Percentiles rank a stretch among this genome's conserved stretches.
These are phyloP conservation scores for Exophiala bonariae DNA, from an alignment of 2,329 filamentous ascomycete genomes.

Conservation along the genomic window DNA sequence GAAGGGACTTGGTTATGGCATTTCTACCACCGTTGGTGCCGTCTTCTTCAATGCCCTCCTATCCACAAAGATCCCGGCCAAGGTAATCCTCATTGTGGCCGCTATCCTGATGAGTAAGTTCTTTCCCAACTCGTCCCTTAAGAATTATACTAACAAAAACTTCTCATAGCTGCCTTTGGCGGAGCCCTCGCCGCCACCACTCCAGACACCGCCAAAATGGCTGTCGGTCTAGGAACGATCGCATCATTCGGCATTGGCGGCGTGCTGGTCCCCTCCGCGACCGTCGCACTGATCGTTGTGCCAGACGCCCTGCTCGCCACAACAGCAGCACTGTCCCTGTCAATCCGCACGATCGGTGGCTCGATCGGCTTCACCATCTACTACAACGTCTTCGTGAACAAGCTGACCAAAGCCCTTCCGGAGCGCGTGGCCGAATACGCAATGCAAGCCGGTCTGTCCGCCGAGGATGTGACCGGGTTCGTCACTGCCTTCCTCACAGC, in stretches of 20 bases:
- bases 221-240: constrained; percentile 4
- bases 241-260: constrained; percentile 13
- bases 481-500: constrained; percentile 10
- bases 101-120: constrained; percentile 10
- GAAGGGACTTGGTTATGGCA: constrained; percentile 47
- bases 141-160: constrained; percentile 1
- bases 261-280: constrained; percentile 5
- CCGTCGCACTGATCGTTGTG: constrained; percentile 5
- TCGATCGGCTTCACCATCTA: constrained; percentile 13
- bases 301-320: constrained; percentile 12
- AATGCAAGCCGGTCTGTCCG: constrained; percentile 9
- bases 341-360: constrained; percentile 14
- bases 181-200: constrained; percentile 51
- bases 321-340: constrained; percentile 6
- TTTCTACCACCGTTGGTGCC: constrained; percentile 48
- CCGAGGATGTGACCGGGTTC: constrained; percentile 1
- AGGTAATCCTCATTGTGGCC: constrained; percentile 7
- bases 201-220: constrained; percentile 45
- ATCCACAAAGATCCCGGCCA: constrained; percentile 4
- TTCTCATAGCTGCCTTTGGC: constrained; percentile 58
- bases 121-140: too few species aligned
- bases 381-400: constrained; percentile 14
- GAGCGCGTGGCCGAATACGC: constrained; percentile 6
- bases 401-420: constrained; percentile 4
- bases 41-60: constrained; percentile 59